Evolutionary conservation across 2,329 filamentous ascomycete species (phyloP).

Genomic region (Diaporthe australafricana): DNA sequence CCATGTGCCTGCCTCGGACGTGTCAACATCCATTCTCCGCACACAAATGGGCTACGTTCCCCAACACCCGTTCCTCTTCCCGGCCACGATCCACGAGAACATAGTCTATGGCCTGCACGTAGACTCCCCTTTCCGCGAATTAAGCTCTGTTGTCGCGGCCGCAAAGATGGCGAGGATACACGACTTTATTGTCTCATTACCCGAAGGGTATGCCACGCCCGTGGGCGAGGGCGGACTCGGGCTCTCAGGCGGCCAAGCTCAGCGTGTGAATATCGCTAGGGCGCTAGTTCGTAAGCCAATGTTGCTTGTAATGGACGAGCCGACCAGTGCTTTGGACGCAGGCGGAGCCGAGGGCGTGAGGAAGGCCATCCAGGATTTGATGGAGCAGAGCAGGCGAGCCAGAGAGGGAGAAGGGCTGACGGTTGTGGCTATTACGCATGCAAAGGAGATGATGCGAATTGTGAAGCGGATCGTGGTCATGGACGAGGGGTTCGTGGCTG

Average conservation of each 20-base stretch:
- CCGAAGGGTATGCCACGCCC: slow-evolving; percentile 76
- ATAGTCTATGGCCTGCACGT: slow-evolving; percentile 81
- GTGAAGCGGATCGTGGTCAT: slow-evolving; percentile 80
- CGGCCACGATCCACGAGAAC: slow-evolving; percentile 80
- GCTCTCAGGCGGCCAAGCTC: slow-evolving; percentile 85
- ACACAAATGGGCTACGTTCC: slow-evolving; percentile 75
- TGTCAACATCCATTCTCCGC: slow-evolving; percentile 72
- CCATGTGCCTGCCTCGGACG: slow-evolving; percentile 63
- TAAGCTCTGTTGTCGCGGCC: slow-evolving; percentile 59
- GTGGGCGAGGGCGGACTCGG: slow-evolving; percentile 81
- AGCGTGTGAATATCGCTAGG: slow-evolving; percentile 83
- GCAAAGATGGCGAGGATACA: slow-evolving; percentile 75
- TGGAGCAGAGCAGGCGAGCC: slow-evolving; percentile 45
- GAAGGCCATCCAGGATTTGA: slow-evolving; percentile 68
- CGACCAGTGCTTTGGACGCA: slow-evolving; percentile 83
- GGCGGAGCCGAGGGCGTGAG: slow-evolving; percentile 74
- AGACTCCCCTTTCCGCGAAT: slow-evolving; percentile 60
- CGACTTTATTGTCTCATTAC: slow-evolving; percentile 80
- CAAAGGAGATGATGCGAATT: slow-evolving; percentile 85
- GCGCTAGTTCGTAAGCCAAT: slow-evolving; percentile 78
- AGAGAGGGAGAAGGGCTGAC: slow-evolving; percentile 61
- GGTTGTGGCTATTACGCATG: slow-evolving; percentile 86
- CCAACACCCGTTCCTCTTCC: slow-evolving; percentile 81
- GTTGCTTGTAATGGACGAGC: slow-evolving; percentile 86
- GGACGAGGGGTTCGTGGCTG: slow-evolving; percentile 73